Percentiles rank a stretch among this genome's conserved stretches.
phyloP scores from a whole-genome alignment of 2,329 filamentous ascomycete genomes.

The Canariomyces notabilis region DNA sequence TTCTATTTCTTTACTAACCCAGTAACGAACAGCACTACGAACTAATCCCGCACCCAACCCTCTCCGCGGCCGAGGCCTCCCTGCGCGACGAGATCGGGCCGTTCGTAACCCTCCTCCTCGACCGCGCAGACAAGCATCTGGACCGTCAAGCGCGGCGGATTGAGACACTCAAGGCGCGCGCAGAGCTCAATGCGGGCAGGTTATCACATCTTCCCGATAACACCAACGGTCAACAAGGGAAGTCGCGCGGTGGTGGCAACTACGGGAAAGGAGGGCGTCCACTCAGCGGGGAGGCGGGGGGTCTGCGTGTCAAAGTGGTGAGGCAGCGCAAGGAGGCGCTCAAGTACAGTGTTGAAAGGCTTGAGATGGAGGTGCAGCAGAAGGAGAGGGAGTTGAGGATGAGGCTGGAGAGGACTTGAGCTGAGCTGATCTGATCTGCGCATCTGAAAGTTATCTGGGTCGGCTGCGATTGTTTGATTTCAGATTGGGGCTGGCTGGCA shows the following conservation, averaged over 20 bases:
- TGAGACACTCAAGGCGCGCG: constrained; percentile 75
- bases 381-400: constrained; percentile 56
- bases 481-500: too few relatives aligned
- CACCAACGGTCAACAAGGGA: constrained; percentile 21
- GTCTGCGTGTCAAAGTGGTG: constrained; percentile 55
- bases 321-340: constrained; percentile 79
- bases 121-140: constrained; percentile 76
- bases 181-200: constrained; percentile 75
- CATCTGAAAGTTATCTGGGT: too few relatives aligned
- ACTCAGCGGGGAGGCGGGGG: constrained; percentile 51
- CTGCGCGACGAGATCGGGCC: constrained; percentile 87
- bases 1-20: not conserved
- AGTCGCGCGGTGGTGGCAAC: constrained; percentile 6
- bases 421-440: too few relatives aligned
- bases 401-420: constrained; percentile 26
- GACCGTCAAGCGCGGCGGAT: constrained; percentile 79
- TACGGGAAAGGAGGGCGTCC: constrained; percentile 20
- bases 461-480: too few relatives aligned
- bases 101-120: constrained; percentile 72
- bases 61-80: constrained; percentile 75
- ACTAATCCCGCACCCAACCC: constrained; percentile 77
- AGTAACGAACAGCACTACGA: constrained; percentile 71
- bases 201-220: constrained; percentile 34
- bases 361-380: constrained; percentile 83
- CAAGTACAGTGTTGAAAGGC: constrained; percentile 77